Base-by-base conservation (phyloP, 495 filamentous ascomycete genomes). In the Bathelium albidoporum region DNA sequence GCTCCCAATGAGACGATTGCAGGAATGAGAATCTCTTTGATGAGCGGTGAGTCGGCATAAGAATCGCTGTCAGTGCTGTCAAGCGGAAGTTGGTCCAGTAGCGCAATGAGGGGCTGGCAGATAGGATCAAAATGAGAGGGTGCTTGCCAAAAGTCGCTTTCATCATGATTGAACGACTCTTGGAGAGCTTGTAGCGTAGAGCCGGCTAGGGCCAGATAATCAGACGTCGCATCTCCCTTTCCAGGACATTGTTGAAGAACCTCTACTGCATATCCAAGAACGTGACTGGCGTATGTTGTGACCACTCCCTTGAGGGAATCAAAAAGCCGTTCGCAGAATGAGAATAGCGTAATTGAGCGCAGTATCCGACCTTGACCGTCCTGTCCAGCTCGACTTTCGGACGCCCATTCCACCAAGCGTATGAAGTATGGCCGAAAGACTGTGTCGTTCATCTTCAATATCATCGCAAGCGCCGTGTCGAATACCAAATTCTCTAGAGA, bases 391-490 rank as follows among this genome's bases (percentile, higher is more conserved):
- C 75, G 62, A 63, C 76, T 63, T 63, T 75, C 70, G 26, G 76
- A 80, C 0, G 88, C 83, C 90, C 91, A 96, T 34, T 96, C 91
- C 26, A 92, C 78, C 5, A 96, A 74, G 61, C 85, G 83, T 18
- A 83, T 80, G 73, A 97, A 97, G 59, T 97, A 84, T 0, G 94
- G 94, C n/a, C 92, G 83, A 83, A 97, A 98, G 20, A 88, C 83
- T n/a, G 87, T 84, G 73, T 98, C 95, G 74, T 96, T 97, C 24
- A 97, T 81, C 80, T 97, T 97, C 76, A 95, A 89, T 59, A 94
- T 88, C 85, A 96, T 92, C 72, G 90, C 88, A 43, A 97, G 83
- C 0, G 84, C 85, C 1, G 85, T 79, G 12, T 86, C 79, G 66
- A 89, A 84, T 61, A 89, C 67, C 2, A 76, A 69, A 32, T 76